A percentile compares a stretch with the other conserved stretches of the same genome.
Evolutionary conservation across 331 rosid species (phyloP).

Genomic region (Erythrophleum ivorense): DNA sequence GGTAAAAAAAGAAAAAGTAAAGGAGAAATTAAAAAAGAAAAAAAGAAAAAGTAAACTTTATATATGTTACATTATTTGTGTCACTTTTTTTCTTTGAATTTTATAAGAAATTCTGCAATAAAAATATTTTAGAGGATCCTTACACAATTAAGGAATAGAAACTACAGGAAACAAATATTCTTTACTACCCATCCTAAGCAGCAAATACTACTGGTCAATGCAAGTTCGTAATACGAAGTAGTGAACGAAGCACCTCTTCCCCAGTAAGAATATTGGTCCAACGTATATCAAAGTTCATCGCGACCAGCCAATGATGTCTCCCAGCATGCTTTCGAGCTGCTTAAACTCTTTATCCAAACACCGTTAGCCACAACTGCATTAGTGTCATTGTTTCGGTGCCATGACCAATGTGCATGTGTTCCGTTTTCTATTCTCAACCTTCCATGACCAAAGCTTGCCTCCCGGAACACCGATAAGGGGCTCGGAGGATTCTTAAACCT

Average conservation of each 20-base stretch:
- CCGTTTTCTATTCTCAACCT: conserved; percentile 61
- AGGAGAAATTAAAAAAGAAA: too few species aligned
- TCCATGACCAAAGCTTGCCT: conserved; percentile 87
- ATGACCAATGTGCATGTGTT: conserved; percentile 78
- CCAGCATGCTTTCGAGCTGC: conserved; percentile 43
- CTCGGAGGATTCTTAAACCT: conserved; percentile 61
- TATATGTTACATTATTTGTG: too few species aligned
- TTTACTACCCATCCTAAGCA: not conserved
- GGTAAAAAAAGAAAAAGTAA: too few species aligned
- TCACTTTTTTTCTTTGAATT: too few species aligned
- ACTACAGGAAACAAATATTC: not conserved
- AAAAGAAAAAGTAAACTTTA: too few species aligned
- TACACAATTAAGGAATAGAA: not conserved
- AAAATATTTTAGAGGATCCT: too few species aligned
- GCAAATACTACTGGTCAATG: too few species aligned
- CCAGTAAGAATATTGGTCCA: too few species aligned
- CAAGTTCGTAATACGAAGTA: too few species aligned
- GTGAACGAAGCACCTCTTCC: too few species aligned
- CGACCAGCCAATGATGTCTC: not conserved
- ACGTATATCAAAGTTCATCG: conserved; percentile 53
- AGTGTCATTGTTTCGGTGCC: conserved; percentile 81
- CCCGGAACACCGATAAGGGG: conserved; percentile 66
- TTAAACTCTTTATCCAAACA: conserved; percentile 58
- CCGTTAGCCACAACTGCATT: conserved; percentile 56
- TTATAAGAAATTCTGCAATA: too few species aligned